Conservation (phyloP, 176 grass and related monocot genomes). For the Cymbopogon citratus region DNA sequence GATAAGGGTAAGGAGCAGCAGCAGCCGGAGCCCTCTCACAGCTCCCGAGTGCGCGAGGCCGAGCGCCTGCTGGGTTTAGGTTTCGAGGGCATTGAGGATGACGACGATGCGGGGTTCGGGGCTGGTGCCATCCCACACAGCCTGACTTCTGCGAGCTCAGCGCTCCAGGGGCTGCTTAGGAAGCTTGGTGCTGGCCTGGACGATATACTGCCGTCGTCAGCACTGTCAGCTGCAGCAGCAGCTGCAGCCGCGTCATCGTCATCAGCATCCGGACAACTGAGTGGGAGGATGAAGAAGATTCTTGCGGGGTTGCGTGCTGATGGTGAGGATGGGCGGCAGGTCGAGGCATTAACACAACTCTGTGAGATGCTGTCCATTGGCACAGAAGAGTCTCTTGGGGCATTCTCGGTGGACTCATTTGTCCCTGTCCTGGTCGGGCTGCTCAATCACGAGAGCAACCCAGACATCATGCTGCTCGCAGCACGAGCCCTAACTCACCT, state of each 20-base stretch:
- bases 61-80: conserved; percentile 55
- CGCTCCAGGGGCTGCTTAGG: conserved; percentile 71
- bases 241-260: conserved; percentile 29
- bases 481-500: conserved; percentile 74
- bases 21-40: conserved; percentile 39
- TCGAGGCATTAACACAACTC: conserved; percentile 70
- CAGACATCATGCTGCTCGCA: conserved; percentile 84
- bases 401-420: conserved; percentile 68
- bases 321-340: conserved; percentile 61
- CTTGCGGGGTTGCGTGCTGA: conserved; percentile 58
- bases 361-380: conserved; percentile 87
- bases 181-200: conserved; percentile 78
- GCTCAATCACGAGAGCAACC: conserved; percentile 72
- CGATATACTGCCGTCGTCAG: conserved; percentile 59
- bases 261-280: conserved; percentile 32
- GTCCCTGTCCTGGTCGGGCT: conserved; percentile 74
- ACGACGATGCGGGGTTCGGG: conserved; percentile 50
- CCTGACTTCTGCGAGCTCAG: conserved; percentile 65
- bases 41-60: conserved; percentile 49
- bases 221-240: conserved; percentile 34
- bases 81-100: conserved; percentile 62
- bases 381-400: conserved; percentile 64
- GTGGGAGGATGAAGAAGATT: conserved; percentile 64
- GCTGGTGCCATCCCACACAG: conserved; percentile 56
- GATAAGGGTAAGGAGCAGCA: conserved; percentile 83